Percentiles rank a stretch among this genome's conserved stretches.
Conservation (phyloP, 164 flowering plant genomes). For the Stephania cephalantha region DNA sequence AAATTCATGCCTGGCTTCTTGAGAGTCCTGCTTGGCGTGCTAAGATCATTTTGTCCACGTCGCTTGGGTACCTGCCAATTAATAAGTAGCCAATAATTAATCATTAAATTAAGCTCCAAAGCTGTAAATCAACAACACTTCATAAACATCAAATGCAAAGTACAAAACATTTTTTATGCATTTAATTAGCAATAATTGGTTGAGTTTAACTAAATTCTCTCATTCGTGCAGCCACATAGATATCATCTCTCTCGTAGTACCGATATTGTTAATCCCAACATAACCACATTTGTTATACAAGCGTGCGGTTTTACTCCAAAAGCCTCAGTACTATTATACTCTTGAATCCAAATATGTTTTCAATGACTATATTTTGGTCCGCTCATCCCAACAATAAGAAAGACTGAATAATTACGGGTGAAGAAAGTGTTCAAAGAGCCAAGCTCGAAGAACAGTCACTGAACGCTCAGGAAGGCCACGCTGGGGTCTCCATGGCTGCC, state of each 20-base stretch:
- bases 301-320: neutral
- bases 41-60: constrained; percentile 88
- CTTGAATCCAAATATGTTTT: no score
- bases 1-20: constrained; percentile 85
- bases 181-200: no score
- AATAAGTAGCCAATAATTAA: neutral
- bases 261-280: neutral
- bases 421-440: constrained; percentile 96
- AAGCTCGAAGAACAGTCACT: constrained; percentile 89
- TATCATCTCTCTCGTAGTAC: no score
- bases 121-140: no score
- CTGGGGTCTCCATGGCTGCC: constrained; percentile 94
- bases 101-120: neutral
- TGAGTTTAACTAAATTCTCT: no score
- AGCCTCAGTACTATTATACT: no score
- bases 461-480: constrained; percentile 93
- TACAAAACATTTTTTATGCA: no score
- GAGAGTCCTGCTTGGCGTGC: constrained; percentile 97
- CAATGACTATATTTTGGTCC: neutral
- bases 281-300: neutral
- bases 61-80: constrained; percentile 80
- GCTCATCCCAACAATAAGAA: neutral
- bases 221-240: no score
- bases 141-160: no score
- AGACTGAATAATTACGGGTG: constrained; percentile 63